Base-by-base conservation (phyloP, 179 eudicot species). In the Nepenthes alata region DNA sequence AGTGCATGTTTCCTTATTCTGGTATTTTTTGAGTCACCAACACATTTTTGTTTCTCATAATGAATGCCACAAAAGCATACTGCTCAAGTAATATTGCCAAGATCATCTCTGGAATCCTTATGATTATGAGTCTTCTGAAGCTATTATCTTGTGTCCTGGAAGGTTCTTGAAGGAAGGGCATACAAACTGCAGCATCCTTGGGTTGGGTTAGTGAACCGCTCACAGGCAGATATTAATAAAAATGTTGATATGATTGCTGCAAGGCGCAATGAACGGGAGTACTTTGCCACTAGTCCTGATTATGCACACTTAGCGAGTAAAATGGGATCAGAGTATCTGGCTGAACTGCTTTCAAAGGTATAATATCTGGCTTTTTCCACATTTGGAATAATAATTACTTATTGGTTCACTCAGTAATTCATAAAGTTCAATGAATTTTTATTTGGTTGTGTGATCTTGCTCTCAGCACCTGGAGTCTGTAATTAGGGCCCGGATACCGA, bases 311-410 rank as follows among this genome's bases (percentile, higher is more conserved):
- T 91, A 53, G 74, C 84, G 6, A 86, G 78, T 75, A 84, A 77
- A 81, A 88, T 89, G 97, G 97, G 97, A 50, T 91, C 97, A 45
- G 97, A 88, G 65, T 89, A 91, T 77, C 95, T 91, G 15, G 97
- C 96, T 39, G 84, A 91, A 68, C 85, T 91, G 59, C 91, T 91
- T 37, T 91, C 97, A 9, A 75, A 58, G 89, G 97, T 91, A 67
- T 48, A 71, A 36, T 3, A 52, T 36, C 6, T 41, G 5, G 51
- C 35, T 8, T 25, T 51, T 66, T 45, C 38, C n/a, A 45, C 14
- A 55, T 34, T 50, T 41, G 5, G 45, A 41, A 4, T 41, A 25
- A 25, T 25, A 25, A 25, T 25, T 25, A 25, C 25, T 25, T 25
- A 25, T 25, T 25, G 25, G 25, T 25, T 25, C 25, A 25, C 25